Evolutionary conservation across 306 rosid species (phyloP).

Genomic region (Corylus avellana): DNA sequence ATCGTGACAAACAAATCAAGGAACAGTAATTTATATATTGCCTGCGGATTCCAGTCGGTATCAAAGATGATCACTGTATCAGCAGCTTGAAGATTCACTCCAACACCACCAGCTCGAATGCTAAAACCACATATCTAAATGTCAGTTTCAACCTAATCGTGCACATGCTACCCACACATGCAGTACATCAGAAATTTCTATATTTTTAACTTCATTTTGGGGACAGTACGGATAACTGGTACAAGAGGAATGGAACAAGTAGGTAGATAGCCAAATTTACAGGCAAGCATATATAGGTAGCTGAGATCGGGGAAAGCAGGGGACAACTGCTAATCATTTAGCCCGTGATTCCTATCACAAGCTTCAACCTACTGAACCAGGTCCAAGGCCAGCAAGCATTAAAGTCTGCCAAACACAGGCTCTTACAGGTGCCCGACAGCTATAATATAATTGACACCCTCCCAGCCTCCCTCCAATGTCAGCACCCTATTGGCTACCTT

Average conservation of each 20-base stretch:
- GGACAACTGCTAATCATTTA: background rate
- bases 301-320: background rate
- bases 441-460: background rate
- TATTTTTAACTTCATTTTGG: background rate
- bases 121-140: conserved; percentile 35
- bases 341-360: background rate
- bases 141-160: conserved; percentile 22
- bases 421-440: background rate
- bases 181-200: background rate
- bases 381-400: background rate
- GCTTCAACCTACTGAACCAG: background rate
- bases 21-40: conserved; percentile 31
- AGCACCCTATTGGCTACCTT: background rate
- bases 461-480: background rate
- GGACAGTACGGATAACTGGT: background rate
- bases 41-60: conserved; percentile 99
- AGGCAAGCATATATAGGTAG: background rate
- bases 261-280: background rate
- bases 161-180: background rate
- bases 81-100: conserved; percentile 99
- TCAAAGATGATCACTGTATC: conserved; percentile 97
- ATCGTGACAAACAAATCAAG: conserved; percentile 17
- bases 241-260: background rate
- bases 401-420: conserved; percentile 1
- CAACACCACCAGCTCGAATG: conserved; percentile 99